phyloP scores from a whole-genome alignment of 164 flowering plant species.

The Dillenia turbinata region DNA sequence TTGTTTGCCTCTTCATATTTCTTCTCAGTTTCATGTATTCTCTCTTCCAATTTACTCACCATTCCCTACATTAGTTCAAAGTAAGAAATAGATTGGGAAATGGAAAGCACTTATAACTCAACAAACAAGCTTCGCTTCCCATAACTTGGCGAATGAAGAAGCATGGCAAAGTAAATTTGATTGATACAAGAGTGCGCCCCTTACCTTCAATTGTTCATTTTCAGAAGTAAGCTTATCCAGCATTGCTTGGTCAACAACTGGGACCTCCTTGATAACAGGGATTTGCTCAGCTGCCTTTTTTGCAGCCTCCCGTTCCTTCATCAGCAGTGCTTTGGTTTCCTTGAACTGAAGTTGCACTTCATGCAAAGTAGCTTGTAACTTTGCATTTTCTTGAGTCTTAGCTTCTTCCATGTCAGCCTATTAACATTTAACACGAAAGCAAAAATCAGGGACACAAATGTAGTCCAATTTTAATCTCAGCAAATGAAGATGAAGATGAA shows the following conservation, averaged over 20 bases:
- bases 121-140: too few species aligned
- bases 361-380: constrained; percentile 71
- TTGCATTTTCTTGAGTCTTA: constrained; percentile 81
- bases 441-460: too few species aligned
- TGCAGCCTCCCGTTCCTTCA: constrained; percentile 70
- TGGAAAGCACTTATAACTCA: neutral
- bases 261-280: constrained; percentile 69
- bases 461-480: too few species aligned
- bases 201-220: constrained; percentile 84
- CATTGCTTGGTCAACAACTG: constrained; percentile 61
- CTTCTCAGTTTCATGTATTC: constrained; percentile 86
- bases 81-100: neutral
- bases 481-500: too few species aligned
- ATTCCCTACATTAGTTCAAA: constrained; percentile 37
- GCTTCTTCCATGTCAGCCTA: constrained; percentile 91
- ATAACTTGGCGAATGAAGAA: too few species aligned
- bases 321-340: constrained; percentile 61
- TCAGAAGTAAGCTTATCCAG: constrained; percentile 65
- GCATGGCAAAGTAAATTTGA: too few species aligned
- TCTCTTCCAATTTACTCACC: constrained; percentile 77
- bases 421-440: constrained; percentile 1
- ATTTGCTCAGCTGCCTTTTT: constrained; percentile 39
- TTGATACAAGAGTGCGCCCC: neutral
- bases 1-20: constrained; percentile 75
- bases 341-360: constrained; percentile 73